phyloP scores from a whole-genome alignment of 164 flowering plant species.

The Liriodendron chinense region DNA sequence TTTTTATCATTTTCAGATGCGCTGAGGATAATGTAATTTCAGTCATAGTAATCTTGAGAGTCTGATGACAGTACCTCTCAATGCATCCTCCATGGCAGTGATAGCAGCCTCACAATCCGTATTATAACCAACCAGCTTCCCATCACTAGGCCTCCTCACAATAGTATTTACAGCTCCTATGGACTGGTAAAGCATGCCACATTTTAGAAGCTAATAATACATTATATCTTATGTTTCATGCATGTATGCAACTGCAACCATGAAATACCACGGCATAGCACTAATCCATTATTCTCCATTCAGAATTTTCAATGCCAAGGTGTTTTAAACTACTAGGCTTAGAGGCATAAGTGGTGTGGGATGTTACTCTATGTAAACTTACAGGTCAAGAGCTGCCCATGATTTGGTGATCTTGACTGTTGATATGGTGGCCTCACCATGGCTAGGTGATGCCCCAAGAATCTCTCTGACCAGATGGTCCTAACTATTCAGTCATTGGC shows the following conservation, averaged over 20 bases:
- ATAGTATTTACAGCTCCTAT: slow-evolving; percentile 78
- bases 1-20: too few relatives aligned
- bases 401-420: background rate
- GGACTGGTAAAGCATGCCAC: slow-evolving; percentile 31
- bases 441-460: background rate
- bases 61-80: slow-evolving; percentile 39
- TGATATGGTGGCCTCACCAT: background rate
- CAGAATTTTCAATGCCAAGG: background rate
- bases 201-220: slow-evolving; percentile 1
- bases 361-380: too few relatives aligned
- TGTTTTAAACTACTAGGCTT: background rate
- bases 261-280: background rate
- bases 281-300: background rate
- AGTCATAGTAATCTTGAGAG: too few relatives aligned
- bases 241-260: background rate
- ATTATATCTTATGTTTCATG: background rate
- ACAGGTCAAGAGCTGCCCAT: background rate
- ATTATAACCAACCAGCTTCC: slow-evolving; percentile 68
- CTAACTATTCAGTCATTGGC: too few relatives aligned
- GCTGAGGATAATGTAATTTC: too few relatives aligned
- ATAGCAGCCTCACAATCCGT: slow-evolving; percentile 67
- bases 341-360: background rate
- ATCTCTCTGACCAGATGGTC: too few relatives aligned
- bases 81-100: slow-evolving; percentile 66
- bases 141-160: slow-evolving; percentile 53